phyloP scores from a whole-genome alignment of 192 early-diverging fungal species.

The Rhizophagus sp. region DNA sequence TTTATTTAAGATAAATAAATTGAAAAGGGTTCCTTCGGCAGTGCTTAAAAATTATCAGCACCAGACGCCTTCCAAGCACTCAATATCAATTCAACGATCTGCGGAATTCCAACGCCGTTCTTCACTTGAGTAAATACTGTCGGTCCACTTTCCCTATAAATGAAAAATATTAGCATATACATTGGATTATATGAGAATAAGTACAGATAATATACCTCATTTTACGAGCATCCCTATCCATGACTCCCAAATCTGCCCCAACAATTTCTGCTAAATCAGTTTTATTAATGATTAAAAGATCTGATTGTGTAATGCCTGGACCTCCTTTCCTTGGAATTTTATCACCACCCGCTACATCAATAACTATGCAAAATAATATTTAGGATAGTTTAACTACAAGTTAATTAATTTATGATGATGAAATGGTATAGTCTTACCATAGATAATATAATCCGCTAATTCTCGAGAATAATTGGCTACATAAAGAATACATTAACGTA shows the following conservation, averaged over 20 bases:
- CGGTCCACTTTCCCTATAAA: slow-evolving; percentile 71
- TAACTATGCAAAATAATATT: slow-evolving; percentile 53
- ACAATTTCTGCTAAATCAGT: slow-evolving; percentile 89
- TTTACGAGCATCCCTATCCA: slow-evolving; percentile 84
- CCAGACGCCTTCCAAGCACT: slow-evolving; percentile 56
- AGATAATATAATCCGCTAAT: slow-evolving; percentile 92
- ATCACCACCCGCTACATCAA: slow-evolving; percentile 96
- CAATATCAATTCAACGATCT: slow-evolving; percentile 78
- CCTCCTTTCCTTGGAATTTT: slow-evolving; percentile 98
- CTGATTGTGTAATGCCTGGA: slow-evolving; percentile 96
- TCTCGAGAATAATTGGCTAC: slow-evolving; percentile 74
- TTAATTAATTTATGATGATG: not conserved
- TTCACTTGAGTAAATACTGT: slow-evolving; percentile 93
- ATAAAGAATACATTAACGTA: not conserved
- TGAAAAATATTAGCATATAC: not conserved
- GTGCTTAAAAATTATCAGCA: slow-evolving; percentile 29
- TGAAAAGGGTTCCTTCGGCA: not conserved
- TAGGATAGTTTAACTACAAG: not conserved
- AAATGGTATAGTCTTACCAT: slow-evolving; percentile 41
- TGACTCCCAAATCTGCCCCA: slow-evolving; percentile 90
- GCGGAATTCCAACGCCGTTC: slow-evolving; percentile 82
- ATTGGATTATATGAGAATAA: not conserved
- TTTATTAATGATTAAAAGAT: slow-evolving; percentile 96
- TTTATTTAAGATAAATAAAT: not conserved
- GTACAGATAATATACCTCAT: slow-evolving; percentile 60